A percentile compares a stretch with the other conserved stretches of the same genome.
These are phyloP conservation scores for Drechslerella dactyloides DNA, from an alignment of 2,329 filamentous ascomycete genomes.

Conservation along the genomic window DNA sequence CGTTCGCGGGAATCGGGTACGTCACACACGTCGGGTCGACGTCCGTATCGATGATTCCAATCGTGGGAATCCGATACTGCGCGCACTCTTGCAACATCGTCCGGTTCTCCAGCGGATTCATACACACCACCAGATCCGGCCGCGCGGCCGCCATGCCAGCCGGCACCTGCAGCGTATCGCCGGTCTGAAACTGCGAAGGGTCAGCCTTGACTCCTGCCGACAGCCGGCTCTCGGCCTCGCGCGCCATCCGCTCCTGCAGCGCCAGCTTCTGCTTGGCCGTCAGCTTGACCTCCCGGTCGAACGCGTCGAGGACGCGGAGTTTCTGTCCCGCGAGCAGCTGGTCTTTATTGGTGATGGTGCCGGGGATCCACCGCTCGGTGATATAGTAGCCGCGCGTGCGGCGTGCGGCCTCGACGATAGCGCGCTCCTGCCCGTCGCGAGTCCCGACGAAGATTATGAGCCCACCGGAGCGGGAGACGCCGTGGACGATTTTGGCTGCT, in stretches of 20 bases:
- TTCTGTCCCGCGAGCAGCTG: slow-evolving; percentile 76
- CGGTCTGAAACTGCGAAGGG: slow-evolving; percentile 56
- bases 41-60: slow-evolving; percentile 93
- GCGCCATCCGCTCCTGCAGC: slow-evolving; percentile 18
- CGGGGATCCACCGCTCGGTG: slow-evolving; percentile 91
- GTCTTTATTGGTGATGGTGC: slow-evolving; percentile 89
- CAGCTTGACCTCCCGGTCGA: slow-evolving; percentile 67
- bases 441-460: slow-evolving; percentile 91
- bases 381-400: slow-evolving; percentile 81
- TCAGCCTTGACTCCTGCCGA: slow-evolving; percentile 59
- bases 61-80: slow-evolving; percentile 84
- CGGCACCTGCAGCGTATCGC: slow-evolving; percentile 31
- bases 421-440: slow-evolving; percentile 77
- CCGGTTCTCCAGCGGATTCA: slow-evolving; percentile 93
- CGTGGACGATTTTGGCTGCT: slow-evolving; percentile 88
- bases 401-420: slow-evolving; percentile 80
- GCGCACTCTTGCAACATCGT: slow-evolving; percentile 90
- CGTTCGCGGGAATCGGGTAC: slow-evolving; percentile 94
- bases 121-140: slow-evolving; percentile 87
- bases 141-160: slow-evolving; percentile 64
- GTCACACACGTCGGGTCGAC: slow-evolving; percentile 91
- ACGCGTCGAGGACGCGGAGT: slow-evolving; percentile 77
- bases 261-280: slow-evolving; percentile 21
- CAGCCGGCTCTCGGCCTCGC: slow-evolving; percentile 67
- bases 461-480: slow-evolving; percentile 80